Percentiles rank a stretch among this genome's conserved stretches.
Evolutionary conservation across 306 rosid species (phyloP).

Genomic region (Dryas drummondii): DNA sequence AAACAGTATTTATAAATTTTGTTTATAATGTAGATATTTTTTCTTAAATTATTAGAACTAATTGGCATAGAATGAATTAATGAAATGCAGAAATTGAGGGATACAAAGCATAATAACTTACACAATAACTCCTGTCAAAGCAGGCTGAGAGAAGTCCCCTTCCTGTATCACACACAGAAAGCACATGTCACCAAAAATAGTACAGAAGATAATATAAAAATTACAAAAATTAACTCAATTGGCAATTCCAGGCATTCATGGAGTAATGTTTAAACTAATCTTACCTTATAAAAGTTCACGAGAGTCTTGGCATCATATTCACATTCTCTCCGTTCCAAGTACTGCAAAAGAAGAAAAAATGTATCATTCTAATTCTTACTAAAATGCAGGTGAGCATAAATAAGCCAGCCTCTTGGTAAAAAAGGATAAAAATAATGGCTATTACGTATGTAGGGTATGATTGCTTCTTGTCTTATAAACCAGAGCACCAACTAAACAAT

Average conservation of each 20-base stretch:
- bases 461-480: no score
- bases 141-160: conserved; percentile 50
- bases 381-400: background rate
- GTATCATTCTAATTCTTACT: background rate
- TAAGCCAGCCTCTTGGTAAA: background rate
- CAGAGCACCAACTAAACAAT: background rate
- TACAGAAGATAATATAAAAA: background rate
- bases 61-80: background rate
- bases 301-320: conserved; percentile 47
- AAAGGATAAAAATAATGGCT: background rate
- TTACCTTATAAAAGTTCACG: conserved; percentile 48
- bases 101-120: conserved; percentile 37
- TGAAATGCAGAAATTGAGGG: background rate
- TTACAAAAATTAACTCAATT: background rate
- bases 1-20: background rate
- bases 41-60: background rate
- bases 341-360: conserved; percentile 41
- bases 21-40: background rate
- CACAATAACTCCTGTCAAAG: conserved; percentile 74
- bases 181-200: conserved; percentile 4
- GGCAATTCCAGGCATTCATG: background rate
- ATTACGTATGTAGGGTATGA: background rate
- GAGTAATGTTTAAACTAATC: background rate
- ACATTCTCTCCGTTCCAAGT: conserved; percentile 82
- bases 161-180: conserved; percentile 45